Conservation (phyloP, 1,284 basidiomycete species). For the Fistulina hepatica region DNA sequence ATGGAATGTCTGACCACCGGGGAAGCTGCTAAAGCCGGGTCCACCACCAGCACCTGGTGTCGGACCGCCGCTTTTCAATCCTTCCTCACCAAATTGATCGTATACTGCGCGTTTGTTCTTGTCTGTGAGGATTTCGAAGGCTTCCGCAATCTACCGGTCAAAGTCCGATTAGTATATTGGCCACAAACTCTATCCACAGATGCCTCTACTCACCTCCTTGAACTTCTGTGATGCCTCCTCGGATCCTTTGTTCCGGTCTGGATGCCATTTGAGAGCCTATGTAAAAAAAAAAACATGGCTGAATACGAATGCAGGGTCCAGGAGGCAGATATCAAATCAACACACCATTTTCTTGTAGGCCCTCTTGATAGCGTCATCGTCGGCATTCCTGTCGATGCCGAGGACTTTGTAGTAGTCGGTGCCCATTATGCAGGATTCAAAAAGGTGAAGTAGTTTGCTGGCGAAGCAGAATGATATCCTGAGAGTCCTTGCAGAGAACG, state of each 20-base stretch:
- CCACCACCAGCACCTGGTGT: conserved; percentile 39
- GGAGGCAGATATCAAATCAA: conserved; percentile 18
- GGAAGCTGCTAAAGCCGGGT: conserved; percentile 34
- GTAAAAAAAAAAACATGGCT: too few species aligned
- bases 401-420: conserved; percentile 78
- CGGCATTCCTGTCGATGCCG: conserved; percentile 62
- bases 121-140: conserved; percentile 93
- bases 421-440: conserved; percentile 40
- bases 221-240: conserved; percentile 86
- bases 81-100: conserved; percentile 95
- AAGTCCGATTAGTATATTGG: neutral
- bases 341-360: conserved; percentile 73
- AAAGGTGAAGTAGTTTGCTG: conserved; percentile 6
- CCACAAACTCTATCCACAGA: neutral
- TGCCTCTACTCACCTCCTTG: conserved; percentile 76
- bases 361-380: conserved; percentile 78
- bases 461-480: conserved; percentile 7
- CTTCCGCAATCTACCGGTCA: conserved; percentile 78
- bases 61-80: conserved; percentile 65
- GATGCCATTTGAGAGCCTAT: conserved; percentile 85
- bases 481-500: neutral
- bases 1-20: conserved; percentile 19
- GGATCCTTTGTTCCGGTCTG: conserved; percentile 78
- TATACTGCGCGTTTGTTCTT: conserved; percentile 89
- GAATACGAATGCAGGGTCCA: conserved; percentile 23